A percentile compares a stretch with the other conserved stretches of the same genome.
Evolutionary conservation across 371 early-diverging fungal species (phyloP).

Genomic region (Mortierella sp.): DNA sequence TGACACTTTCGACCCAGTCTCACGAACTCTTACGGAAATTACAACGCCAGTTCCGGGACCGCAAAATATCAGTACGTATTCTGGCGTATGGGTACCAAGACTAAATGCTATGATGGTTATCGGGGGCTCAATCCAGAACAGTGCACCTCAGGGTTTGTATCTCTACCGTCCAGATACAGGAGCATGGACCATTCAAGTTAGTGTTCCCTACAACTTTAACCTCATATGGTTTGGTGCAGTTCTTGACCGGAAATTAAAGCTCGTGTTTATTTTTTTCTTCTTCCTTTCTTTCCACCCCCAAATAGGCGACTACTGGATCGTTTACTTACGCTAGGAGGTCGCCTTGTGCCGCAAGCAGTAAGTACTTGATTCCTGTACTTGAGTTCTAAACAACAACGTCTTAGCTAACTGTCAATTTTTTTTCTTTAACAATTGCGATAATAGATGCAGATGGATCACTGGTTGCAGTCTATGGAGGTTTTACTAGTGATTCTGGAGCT

Average conservation of each 20-base stretch:
- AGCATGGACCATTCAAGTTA: conserved; percentile 43
- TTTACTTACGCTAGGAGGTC: conserved; percentile 24
- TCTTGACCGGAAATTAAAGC: not conserved
- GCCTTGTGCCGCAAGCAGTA: conserved; percentile 48
- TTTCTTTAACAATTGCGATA: not conserved
- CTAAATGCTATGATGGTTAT: conserved; percentile 40
- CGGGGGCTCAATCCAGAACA: conserved; percentile 11
- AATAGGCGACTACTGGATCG: conserved; percentile 38
- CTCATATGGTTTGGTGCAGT: not conserved
- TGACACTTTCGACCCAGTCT: conserved; percentile 18
- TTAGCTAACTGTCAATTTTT: not conserved
- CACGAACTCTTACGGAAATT: conserved; percentile 18
- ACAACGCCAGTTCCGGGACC: conserved; percentile 27
- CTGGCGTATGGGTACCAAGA: conserved; percentile 32
- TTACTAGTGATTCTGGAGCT: not conserved
- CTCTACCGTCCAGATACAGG: conserved; percentile 27
- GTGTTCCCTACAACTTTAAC: not conserved
- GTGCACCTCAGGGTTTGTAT: conserved; percentile 2
- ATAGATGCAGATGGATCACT: conserved; percentile 40
- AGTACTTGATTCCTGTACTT: not conserved
- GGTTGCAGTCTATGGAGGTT: conserved; percentile 41
- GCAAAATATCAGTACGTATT: conserved; percentile 24
- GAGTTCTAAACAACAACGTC: not conserved
- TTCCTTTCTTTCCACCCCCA: too few relatives aligned
- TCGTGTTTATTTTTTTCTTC: not conserved